A percentile compares a stretch with the other conserved stretches of the same genome.
phyloP scores from a whole-genome alignment of 169 alveolate genomes.

The Plasmodium knowlesi region DNA sequence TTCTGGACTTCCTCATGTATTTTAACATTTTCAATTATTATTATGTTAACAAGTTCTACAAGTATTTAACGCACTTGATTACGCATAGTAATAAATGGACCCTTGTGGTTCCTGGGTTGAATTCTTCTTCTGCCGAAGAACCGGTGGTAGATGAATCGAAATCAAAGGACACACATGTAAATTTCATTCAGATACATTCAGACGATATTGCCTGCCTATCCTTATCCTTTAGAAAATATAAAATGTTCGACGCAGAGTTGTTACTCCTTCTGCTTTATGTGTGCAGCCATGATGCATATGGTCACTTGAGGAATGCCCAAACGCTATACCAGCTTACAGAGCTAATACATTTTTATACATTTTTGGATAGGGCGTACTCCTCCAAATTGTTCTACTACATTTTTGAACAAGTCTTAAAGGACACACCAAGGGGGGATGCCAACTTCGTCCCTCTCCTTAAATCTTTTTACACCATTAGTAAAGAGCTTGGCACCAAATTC shows the following conservation, averaged over 20 bases:
- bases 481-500: background rate
- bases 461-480: conserved; percentile 16
- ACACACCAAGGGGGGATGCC: background rate
- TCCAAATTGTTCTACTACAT: background rate
- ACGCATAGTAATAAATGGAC: conserved; percentile 3
- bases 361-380: conserved; percentile 5
- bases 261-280: background rate
- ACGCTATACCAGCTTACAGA: background rate
- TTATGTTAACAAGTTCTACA: conserved; percentile 30
- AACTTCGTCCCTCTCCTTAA: conserved; percentile 2
- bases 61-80: conserved; percentile 19
- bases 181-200: background rate
- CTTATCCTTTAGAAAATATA: conserved; percentile 22
- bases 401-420: background rate
- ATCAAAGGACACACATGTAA: background rate
- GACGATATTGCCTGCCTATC: background rate
- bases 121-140: background rate
- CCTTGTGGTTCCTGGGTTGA: background rate
- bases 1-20: conserved; percentile 30
- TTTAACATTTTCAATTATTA: conserved; percentile 51
- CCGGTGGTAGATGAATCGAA: background rate
- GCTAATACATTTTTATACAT: background rate
- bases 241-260: conserved; percentile 8
- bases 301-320: background rate
- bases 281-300: conserved; percentile 5